These are phyloP conservation scores for Hygrocybe punicea DNA, from an alignment of 768 basidiomycete species.

Conservation along the genomic window DNA sequence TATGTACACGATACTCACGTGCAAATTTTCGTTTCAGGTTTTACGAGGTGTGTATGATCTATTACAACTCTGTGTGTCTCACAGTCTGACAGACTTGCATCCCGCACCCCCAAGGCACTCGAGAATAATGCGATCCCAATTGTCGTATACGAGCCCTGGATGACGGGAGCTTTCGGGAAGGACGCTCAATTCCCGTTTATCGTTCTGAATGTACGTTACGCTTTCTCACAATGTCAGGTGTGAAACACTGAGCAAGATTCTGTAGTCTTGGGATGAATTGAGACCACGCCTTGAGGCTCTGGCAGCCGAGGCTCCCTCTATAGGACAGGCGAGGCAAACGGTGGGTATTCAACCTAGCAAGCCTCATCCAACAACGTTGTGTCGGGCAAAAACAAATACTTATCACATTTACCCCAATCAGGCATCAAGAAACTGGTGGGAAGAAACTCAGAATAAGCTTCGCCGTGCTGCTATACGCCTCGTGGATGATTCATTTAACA, in stretches of 20 bases:
- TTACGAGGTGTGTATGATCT: constrained; percentile 2
- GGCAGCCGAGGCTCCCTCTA: background rate
- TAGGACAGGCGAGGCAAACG: background rate
- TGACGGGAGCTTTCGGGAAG: background rate
- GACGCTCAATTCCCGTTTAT: constrained; percentile 1
- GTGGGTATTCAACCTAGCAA: no score
- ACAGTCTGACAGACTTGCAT: background rate
- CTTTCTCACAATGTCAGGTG: background rate
- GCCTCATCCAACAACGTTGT: background rate
- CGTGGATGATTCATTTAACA: constrained; percentile 1
- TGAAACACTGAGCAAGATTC: background rate
- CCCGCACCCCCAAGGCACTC: no score
- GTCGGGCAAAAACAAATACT: background rate
- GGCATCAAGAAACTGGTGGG: constrained; percentile 3
- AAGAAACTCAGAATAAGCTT: background rate
- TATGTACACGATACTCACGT: no score
- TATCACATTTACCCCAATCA: background rate
- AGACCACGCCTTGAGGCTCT: background rate
- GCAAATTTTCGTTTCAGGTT: background rate
- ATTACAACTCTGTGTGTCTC: background rate
- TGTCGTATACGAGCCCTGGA: constrained; percentile 2
- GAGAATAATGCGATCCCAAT: constrained; percentile 7
- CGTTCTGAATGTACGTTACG: constrained; percentile 2
- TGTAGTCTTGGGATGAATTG: constrained; percentile 1
- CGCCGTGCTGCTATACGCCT: background rate